Evolutionary conservation across 1,284 basidiomycete species (phyloP), one percentile per base, ranked within the genome.

Genomic region (Naganishia albida): DNA sequence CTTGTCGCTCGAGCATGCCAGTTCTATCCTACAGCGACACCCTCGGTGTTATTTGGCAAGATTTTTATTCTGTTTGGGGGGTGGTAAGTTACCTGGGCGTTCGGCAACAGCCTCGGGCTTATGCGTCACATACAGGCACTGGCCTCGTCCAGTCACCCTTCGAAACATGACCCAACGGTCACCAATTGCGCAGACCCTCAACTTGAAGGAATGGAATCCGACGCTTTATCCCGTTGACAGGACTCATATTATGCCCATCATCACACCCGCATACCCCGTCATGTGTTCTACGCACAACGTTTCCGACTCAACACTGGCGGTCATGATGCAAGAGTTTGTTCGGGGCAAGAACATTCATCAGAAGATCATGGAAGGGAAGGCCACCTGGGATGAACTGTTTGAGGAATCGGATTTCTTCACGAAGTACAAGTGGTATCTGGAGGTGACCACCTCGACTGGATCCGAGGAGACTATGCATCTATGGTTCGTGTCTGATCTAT

Each of bases 241-340:
- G 68, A 85, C 89, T 40, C 96, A 99, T 80, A 86, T 93, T 67
- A 99, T 99, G 96, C 96, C 96, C n/a, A 98, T 99, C 76, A 99
- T 99, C 74, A 99, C 96, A 1, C 96, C 96, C 4, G 94, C 96
- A 25, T 99, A 98, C 80, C 96, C 96, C 44, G 90, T 94, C n/a
- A 99, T 99, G 95, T 99, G 95, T 78, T 88, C 95, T 39, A 99
- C 96, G 16, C 96, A 99, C 81, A 99, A 99, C 74, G 93, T 99
- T 66, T 93, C 92, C 48, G 86, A 87, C 46, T 97, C 93, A 15
- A 99, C 95, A 1, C 92, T 97, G 81, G 89, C 89, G 82, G 91
- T 99, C 70, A 94, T 98, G 84, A 95, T 91, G 1, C 88, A 91
- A 72, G 96, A 99, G 76, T 95, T 98, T 79, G 90, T 93, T 81